Percentiles rank a stretch among this genome's conserved stretches.
Evolutionary conservation across 1,284 basidiomycete species (phyloP).

Genomic region (Tilletia caries): DNA sequence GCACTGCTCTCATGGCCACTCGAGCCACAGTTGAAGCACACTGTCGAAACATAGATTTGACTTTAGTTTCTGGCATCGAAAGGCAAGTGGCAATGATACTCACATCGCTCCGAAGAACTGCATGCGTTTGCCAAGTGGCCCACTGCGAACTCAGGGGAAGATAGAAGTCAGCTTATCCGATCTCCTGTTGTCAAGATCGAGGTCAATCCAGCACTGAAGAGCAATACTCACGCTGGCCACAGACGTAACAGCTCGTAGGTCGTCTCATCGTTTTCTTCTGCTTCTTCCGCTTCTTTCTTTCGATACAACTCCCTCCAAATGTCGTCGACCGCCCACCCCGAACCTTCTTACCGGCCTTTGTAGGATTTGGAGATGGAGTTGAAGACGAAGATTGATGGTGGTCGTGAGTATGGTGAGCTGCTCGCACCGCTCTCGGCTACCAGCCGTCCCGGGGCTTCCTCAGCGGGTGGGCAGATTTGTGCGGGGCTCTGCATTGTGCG

Average conservation of each 20-base stretch:
- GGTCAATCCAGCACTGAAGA: no score
- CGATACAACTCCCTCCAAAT: neutral
- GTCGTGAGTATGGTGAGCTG: neutral
- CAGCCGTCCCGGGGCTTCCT: no score
- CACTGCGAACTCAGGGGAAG: slow-evolving; percentile 17
- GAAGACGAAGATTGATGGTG: neutral
- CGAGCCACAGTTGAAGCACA: slow-evolving; percentile 37
- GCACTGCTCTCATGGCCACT: slow-evolving; percentile 30
- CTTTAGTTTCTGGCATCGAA: no score
- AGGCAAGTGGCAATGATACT: no score
- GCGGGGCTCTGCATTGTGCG: no score
- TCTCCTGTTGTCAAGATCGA: no score
- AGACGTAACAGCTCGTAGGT: slow-evolving; percentile 13
- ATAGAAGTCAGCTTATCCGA: neutral
- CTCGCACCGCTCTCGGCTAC: no score
- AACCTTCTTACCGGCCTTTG: neutral
- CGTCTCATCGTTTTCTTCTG: neutral
- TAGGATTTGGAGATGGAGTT: neutral
- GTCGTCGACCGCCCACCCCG: neutral
- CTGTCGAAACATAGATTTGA: neutral
- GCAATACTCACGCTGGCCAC: slow-evolving; percentile 30
- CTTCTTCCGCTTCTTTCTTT: no score
- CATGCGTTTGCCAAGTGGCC: slow-evolving; percentile 39
- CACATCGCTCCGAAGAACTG: slow-evolving; percentile 26
- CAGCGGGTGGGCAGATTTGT: no score